Base-by-base conservation (phyloP, 2,329 filamentous ascomycete species). In the Westerdykella aurantiaca region DNA sequence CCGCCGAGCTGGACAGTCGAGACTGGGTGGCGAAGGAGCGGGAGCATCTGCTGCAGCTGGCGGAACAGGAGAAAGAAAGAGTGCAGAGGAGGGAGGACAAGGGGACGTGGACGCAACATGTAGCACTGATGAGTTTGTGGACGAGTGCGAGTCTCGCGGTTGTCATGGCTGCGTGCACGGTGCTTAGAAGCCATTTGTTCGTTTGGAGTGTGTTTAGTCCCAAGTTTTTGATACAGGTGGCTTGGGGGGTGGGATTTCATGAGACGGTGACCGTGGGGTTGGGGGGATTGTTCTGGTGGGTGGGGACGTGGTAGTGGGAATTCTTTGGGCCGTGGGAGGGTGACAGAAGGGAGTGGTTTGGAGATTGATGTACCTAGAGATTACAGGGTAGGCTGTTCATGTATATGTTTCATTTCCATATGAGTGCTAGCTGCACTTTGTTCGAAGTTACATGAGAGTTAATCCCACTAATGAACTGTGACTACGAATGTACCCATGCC, bases 171-270 rank as follows among this genome's bases (percentile, higher is more conserved):
- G 89, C 91, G 13, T 98, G 93, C 66, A 89, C 86, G 38, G 75
- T 79, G 6, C 67, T 98, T 61, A 75, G 91, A 53, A 88, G 87
- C 23, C 93, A 98, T 73, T 68, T 98, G 45, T 98, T 98, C 64
- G 90, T 98, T 49, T 98, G 93, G 93, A 97, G 91, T 0, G 93
- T 98, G 10, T 98, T 98, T 67, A 95, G 88, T 51, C 93, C 93
- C 0, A 98, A 97, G 68, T 97, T 90, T 66, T 70, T 98, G 53
- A 98, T 95, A 65, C 86, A 82, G 51, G 85, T 93, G 75, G 88
- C 85, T 12, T 98, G 93, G 94, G 82, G 79, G 49, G 61, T 91
- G 37, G 86, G 80, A 6, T 88, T 90, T 71, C 91, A 98, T 77
- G 63, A 90, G 48, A 62, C 78, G 9, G 52, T 64, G 33, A 56